phyloP scores from a whole-genome alignment of 192 early-diverging fungal genomes.

The Thamnidium elegans region DNA sequence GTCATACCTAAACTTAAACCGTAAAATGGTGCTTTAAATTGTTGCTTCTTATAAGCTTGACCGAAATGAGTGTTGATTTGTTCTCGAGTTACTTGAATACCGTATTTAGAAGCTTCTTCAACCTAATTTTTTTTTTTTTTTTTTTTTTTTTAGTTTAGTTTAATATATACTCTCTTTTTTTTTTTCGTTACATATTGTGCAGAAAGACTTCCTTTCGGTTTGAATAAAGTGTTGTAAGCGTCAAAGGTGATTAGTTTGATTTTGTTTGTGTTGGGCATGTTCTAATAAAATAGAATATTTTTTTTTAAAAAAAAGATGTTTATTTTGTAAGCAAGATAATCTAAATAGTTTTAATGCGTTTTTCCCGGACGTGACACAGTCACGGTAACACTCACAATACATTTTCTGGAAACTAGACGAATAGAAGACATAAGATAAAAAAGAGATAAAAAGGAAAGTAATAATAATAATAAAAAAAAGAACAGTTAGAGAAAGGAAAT shows the following conservation, averaged over 20 bases:
- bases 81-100: conserved; percentile 37
- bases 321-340: neutral
- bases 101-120: conserved; percentile 39
- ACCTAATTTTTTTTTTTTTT: conserved; percentile 13
- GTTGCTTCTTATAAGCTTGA: conserved; percentile 40
- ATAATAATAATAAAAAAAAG: neutral
- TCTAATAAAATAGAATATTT: neutral
- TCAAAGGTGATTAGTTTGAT: conserved; percentile 61
- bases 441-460: neutral
- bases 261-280: conserved; percentile 9
- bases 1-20: conserved; percentile 42
- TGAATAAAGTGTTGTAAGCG: conserved; percentile 60
- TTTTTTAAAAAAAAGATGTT: no score
- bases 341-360: no score
- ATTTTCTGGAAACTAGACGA: no score
- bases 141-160: neutral
- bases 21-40: conserved; percentile 49
- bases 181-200: conserved; percentile 38
- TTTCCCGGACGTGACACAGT: neutral
- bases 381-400: neutral
- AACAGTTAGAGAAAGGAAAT: neutral
- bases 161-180: neutral
- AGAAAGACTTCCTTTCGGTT: conserved; percentile 42
- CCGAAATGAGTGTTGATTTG: conserved; percentile 36
- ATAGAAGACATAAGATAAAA: no score